phyloP scores from a whole-genome alignment of 495 filamentous ascomycete genomes.

The Xylaria intraflava region DNA sequence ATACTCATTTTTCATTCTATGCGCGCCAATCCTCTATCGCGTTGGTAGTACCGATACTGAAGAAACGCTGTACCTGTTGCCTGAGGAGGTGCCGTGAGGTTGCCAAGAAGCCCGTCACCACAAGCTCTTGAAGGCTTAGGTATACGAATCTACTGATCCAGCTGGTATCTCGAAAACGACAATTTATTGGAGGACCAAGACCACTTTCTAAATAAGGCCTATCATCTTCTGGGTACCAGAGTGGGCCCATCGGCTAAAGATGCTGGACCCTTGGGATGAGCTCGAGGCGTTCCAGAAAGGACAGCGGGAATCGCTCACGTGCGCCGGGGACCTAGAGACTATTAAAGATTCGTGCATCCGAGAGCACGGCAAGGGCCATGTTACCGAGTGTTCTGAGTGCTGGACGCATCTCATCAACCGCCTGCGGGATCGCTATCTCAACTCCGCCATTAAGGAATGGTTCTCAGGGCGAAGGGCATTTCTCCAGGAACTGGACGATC shows the following conservation, averaged over 20 bases:
- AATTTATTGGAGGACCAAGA: neutral
- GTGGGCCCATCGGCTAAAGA: constrained; percentile 8
- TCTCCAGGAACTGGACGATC: constrained; percentile 32
- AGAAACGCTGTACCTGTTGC: no score
- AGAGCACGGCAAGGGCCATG: constrained; percentile 25
- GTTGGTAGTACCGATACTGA: neutral
- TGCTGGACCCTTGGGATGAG: constrained; percentile 32
- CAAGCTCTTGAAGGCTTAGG: neutral
- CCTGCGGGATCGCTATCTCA: constrained; percentile 31
- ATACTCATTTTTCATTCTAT: neutral
- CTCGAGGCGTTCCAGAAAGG: constrained; percentile 22
- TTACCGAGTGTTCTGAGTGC: constrained; percentile 34
- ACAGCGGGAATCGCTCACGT: constrained; percentile 18
- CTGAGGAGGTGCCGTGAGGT: neutral
- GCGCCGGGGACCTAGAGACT: constrained; percentile 21
- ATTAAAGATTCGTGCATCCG: constrained; percentile 21
- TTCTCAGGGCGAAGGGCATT: constrained; percentile 34
- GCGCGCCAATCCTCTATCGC: neutral
- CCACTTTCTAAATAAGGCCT: neutral
- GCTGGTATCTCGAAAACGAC: neutral
- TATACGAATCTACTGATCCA: neutral
- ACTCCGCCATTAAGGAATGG: constrained; percentile 34
- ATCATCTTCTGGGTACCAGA: neutral
- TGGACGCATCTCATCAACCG: constrained; percentile 32
- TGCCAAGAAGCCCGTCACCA: neutral